Evolutionary conservation across 2,329 filamentous ascomycete genomes (phyloP).

Genomic region (Apiospora arundinis): DNA sequence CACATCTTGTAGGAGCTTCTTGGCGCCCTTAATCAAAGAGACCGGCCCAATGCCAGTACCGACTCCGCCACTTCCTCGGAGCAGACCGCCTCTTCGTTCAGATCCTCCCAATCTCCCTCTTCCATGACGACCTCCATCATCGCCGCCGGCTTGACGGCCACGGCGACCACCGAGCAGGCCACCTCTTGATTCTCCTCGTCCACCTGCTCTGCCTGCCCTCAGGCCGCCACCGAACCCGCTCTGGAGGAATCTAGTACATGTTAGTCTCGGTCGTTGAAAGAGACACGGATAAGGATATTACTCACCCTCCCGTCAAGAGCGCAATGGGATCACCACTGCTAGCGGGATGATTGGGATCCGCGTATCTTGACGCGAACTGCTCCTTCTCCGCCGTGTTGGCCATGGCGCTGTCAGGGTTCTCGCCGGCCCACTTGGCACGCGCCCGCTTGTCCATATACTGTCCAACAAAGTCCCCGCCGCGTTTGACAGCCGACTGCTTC

Average conservation of each 20-base stretch:
- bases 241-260: not conserved
- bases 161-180: not conserved
- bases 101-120: not conserved
- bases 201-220: not conserved
- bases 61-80: not conserved
- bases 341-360: constrained; percentile 37
- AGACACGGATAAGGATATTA: not conserved
- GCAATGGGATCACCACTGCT: constrained; percentile 35
- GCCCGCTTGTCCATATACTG: constrained; percentile 57
- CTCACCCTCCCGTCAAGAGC: constrained; percentile 32
- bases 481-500: constrained; percentile 36
- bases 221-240: not conserved
- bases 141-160: not conserved
- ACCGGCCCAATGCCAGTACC: not conserved
- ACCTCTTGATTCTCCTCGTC: not conserved
- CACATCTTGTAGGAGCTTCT: not conserved
- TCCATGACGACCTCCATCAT: not conserved
- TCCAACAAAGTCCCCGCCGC: constrained; percentile 44
- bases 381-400: constrained; percentile 32
- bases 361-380: constrained; percentile 36
- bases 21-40: not conserved
- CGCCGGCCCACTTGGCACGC: constrained; percentile 51
- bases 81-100: not conserved
- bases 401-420: constrained; percentile 46
- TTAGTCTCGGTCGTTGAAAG: not conserved